A percentile compares a stretch with the other conserved stretches of the same genome.
These are phyloP conservation scores for Trichophyton simii DNA, from an alignment of 2,329 filamentous ascomycete genomes.

Conservation along the genomic window DNA sequence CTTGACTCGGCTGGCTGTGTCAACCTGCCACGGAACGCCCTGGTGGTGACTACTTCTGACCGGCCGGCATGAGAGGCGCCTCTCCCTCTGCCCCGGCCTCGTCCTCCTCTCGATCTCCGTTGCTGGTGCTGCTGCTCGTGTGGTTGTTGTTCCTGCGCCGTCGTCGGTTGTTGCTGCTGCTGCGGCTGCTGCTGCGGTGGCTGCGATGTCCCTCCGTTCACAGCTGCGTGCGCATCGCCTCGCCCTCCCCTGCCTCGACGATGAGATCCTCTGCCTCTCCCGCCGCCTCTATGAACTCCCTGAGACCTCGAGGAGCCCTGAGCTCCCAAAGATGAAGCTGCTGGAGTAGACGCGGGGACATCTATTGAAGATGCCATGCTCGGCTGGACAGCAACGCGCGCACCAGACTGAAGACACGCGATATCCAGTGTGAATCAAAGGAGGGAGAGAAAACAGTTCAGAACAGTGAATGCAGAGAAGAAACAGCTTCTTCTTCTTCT, in stretches of 20 bases:
- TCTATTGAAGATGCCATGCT: not conserved
- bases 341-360: not conserved
- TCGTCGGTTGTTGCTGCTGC: not conserved
- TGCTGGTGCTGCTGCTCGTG: not conserved
- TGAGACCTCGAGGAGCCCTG: not conserved
- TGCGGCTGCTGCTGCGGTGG: not conserved
- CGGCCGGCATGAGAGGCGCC: not conserved
- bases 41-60: constrained; percentile 3
- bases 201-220: not conserved
- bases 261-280: constrained; percentile 2
- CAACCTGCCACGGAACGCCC: constrained; percentile 9
- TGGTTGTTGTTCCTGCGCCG: not conserved
- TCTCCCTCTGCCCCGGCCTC: not conserved
- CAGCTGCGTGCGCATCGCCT: not conserved
- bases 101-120: not conserved
- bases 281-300: not conserved
- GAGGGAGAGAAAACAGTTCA: too few relatives aligned
- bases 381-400: not conserved
- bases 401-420: not conserved
- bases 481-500: not conserved
- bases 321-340: not conserved
- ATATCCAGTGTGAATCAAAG: not conserved
- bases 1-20: constrained; percentile 6
- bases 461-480: not conserved
- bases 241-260: not conserved